phyloP scores from a whole-genome alignment of 2,329 filamentous ascomycete genomes.

The Hypoxylon sp. region DNA sequence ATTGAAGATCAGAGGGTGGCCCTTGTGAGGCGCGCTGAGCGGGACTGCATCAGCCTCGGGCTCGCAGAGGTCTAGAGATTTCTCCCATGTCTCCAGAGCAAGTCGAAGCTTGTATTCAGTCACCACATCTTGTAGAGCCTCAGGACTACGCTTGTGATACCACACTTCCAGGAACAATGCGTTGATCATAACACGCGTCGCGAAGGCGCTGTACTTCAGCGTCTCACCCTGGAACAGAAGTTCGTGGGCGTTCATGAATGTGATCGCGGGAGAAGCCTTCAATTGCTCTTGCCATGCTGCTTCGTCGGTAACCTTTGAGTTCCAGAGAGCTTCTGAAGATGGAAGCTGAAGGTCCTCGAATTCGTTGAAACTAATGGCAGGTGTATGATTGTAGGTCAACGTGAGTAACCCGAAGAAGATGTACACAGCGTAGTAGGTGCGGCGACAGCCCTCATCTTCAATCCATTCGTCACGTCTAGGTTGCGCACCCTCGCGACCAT shows the following conservation, averaged over 20 bases:
- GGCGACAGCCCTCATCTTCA: slow-evolving; percentile 94
- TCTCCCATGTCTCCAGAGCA: slow-evolving; percentile 98
- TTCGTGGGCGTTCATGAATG: slow-evolving; percentile 94
- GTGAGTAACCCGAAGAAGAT: slow-evolving; percentile 98
- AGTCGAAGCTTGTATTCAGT: slow-evolving; percentile 98
- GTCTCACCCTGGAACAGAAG: slow-evolving; percentile 94
- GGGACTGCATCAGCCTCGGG: slow-evolving; percentile 90
- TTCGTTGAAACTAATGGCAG: slow-evolving; percentile 97
- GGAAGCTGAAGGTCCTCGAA: slow-evolving; percentile 94
- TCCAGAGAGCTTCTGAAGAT: slow-evolving; percentile 95
- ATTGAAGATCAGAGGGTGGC: slow-evolving; percentile 97
- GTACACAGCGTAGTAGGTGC: slow-evolving; percentile 98
- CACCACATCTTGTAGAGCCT: slow-evolving; percentile 95
- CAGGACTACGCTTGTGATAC: slow-evolving; percentile 99
- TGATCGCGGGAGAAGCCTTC: slow-evolving; percentile 78
- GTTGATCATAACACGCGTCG: slow-evolving; percentile 98
- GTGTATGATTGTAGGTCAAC: slow-evolving; percentile 97
- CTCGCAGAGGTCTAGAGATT: slow-evolving; percentile 92
- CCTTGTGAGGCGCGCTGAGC: slow-evolving; percentile 93
- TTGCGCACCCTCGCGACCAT: slow-evolving; percentile 82
- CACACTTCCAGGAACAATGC: slow-evolving; percentile 97
- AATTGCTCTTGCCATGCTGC: slow-evolving; percentile 87
- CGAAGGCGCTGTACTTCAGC: slow-evolving; percentile 94
- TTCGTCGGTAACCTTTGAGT: slow-evolving; percentile 83
- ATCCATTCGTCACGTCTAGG: slow-evolving; percentile 93